Conservation (phyloP, 805 yeast genomes). For the Teunomyces funiuensis region DNA sequence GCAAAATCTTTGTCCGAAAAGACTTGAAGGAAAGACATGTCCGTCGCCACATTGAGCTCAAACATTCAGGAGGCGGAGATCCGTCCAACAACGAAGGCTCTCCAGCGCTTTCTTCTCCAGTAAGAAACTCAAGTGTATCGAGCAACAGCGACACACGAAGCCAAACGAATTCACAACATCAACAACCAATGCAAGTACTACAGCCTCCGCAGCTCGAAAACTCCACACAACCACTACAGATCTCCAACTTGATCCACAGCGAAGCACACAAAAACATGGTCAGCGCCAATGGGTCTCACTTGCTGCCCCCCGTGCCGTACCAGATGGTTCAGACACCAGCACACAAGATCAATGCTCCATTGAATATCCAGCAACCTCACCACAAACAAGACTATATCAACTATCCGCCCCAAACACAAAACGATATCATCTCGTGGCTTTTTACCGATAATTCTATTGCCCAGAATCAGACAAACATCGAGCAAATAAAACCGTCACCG, state of each 20-base stretch:
- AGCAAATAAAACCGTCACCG: not conserved
- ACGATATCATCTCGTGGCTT: slow-evolving; percentile 41
- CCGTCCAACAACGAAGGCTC: not conserved
- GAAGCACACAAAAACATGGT: slow-evolving; percentile 3
- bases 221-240: slow-evolving; percentile 6
- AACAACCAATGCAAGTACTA: not conserved
- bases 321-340: not conserved
- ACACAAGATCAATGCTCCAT: not conserved
- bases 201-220: not conserved
- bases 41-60: slow-evolving; percentile 25
- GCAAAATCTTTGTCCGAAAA: slow-evolving; percentile 61
- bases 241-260: slow-evolving; percentile 16
- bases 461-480: not conserved
- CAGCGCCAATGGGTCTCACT: not conserved
- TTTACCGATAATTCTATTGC: slow-evolving; percentile 24
- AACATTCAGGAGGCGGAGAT: not conserved
- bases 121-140: not conserved
- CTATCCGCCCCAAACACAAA: slow-evolving; percentile 29
- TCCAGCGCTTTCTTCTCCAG: not conserved
- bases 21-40: slow-evolving; percentile 50
- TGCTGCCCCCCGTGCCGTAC: not conserved
- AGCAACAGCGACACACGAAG: not conserved
- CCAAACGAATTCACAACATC: not conserved
- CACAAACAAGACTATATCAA: not conserved
- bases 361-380: not conserved